phyloP scores from a whole-genome alignment of 306 rosid species.

The Glycine tomentella region DNA sequence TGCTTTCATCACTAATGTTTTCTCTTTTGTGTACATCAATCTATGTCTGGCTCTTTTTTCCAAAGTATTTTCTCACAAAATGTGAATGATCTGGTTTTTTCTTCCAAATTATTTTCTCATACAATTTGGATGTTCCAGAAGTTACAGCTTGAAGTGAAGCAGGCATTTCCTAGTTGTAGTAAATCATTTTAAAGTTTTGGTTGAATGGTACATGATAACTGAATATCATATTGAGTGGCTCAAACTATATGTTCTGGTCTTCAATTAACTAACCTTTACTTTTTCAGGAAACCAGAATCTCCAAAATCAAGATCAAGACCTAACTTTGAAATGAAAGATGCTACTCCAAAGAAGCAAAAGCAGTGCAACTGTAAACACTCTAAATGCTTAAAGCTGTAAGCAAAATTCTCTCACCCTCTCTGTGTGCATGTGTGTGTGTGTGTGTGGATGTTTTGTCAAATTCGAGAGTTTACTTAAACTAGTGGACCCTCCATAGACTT shows the following conservation, averaged over 20 bases:
- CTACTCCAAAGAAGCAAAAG: slow-evolving; percentile 94
- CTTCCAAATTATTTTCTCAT: background rate
- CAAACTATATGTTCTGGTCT: slow-evolving; percentile 39
- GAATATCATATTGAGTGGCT: slow-evolving; percentile 38
- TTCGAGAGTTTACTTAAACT: background rate
- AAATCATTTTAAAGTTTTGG: slow-evolving; percentile 30
- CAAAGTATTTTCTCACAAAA: background rate
- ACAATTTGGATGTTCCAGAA: background rate
- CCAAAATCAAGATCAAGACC: slow-evolving; percentile 83
- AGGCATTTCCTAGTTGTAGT: slow-evolving; percentile 23
- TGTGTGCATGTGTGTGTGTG: background rate
- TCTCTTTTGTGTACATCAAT: background rate
- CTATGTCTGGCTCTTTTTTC: slow-evolving; percentile 4
- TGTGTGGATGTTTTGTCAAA: background rate
- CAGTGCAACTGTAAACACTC: slow-evolving; percentile 99
- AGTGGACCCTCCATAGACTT: background rate
- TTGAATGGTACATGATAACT: slow-evolving; percentile 10
- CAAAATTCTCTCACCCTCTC: slow-evolving; percentile 41
- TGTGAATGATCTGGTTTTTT: background rate
- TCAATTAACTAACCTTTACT: slow-evolving; percentile 42
- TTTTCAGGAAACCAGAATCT: slow-evolving; percentile 90
- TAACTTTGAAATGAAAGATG: slow-evolving; percentile 74
- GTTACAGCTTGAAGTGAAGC: slow-evolving; percentile 10
- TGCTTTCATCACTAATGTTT: background rate
- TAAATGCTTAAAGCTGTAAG: slow-evolving; percentile 96